phyloP scores from a whole-genome alignment of 2,329 filamentous ascomycete species.

The Sporothrix protearum region DNA sequence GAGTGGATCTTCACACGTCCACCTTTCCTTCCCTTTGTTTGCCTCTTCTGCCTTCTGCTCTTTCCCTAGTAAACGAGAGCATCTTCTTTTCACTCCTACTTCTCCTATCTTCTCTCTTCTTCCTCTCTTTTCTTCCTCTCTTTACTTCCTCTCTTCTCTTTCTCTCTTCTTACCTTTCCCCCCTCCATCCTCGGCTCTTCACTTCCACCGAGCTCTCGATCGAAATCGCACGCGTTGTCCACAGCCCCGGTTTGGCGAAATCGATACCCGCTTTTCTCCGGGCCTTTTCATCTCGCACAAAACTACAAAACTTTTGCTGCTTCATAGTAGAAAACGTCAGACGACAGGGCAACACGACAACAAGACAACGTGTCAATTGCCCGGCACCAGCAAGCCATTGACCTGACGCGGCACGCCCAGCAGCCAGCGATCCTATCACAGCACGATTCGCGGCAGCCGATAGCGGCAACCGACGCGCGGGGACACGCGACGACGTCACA shows the following conservation, averaged over 20 bases:
- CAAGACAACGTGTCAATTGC: constrained; percentile 11
- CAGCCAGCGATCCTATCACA: background rate
- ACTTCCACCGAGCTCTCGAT: constrained; percentile 2
- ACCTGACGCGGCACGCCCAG: constrained; percentile 2
- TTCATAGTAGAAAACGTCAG: background rate
- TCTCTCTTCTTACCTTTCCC: background rate
- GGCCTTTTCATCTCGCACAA: background rate
- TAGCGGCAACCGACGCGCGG: constrained; percentile 16
- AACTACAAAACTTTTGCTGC: constrained; percentile 9
- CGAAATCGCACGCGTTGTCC: constrained; percentile 16
- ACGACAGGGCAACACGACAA: background rate
- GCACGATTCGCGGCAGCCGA: background rate
- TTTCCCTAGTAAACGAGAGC: background rate
- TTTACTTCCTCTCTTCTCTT: background rate
- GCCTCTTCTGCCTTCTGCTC: background rate
- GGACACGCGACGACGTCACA: constrained; percentile 23
- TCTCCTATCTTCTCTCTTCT: background rate
- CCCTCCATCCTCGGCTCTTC: background rate
- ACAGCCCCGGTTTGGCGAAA: constrained; percentile 18
- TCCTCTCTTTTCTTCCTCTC: background rate
- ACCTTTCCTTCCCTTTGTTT: constrained; percentile 14
- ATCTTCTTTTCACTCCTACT: background rate
- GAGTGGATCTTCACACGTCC: constrained; percentile 14
- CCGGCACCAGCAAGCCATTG: constrained; percentile 17
- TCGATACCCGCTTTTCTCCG: constrained; percentile 22